Base-by-base conservation (phyloP, 2,329 filamentous ascomycete genomes). In the Orbilia javanica region DNA sequence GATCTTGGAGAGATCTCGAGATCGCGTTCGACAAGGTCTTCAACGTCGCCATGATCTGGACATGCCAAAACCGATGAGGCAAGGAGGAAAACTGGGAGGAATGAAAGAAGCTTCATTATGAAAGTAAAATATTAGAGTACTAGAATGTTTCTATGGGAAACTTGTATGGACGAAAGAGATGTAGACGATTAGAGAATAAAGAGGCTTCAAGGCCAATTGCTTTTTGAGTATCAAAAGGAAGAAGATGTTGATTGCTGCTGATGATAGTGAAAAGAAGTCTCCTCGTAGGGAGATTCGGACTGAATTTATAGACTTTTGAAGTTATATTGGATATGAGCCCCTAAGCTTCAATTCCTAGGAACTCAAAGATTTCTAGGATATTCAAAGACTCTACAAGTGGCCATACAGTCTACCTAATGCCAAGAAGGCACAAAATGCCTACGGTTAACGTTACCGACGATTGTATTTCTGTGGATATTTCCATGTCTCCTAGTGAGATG, bases 41-140 rank as follows among this genome's bases (percentile, higher is more conserved):
- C 55, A 22, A 52, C 31, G 3, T 39, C 46, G 8, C 63, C 69
- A 18, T 73, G 57, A 10, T 73, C 57, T 65, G 69, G 69, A n/a
- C 69, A 73, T 34, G 69, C 69, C 57, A 73, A 25, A 57, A 66
- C 69, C 10, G 66, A 67, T 25, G 68, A 34, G 31, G 79, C 52
- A 36, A 79, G 71, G 52, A 79, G 70, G 69, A 79, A 69, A 57
- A 71, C 42, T 44, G 65, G 46, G 48, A 70, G 27, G 60, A 70
- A 68, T 13, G 74, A 55, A 46, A 62, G 15, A 63, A 74, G 22
- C 50, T 71, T 79, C 79, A 79, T 80, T 75, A 20, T 69, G 53
- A 34, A 29, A 22, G 22, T 57, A 34, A 57, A 5, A 48, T 29
- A 48, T 48, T 22, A 65, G 13, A 63, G 1, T 31, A 50, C 39